Base-by-base conservation (phyloP, 2,329 filamentous ascomycete genomes). In the Akanthomyces muscarius region DNA sequence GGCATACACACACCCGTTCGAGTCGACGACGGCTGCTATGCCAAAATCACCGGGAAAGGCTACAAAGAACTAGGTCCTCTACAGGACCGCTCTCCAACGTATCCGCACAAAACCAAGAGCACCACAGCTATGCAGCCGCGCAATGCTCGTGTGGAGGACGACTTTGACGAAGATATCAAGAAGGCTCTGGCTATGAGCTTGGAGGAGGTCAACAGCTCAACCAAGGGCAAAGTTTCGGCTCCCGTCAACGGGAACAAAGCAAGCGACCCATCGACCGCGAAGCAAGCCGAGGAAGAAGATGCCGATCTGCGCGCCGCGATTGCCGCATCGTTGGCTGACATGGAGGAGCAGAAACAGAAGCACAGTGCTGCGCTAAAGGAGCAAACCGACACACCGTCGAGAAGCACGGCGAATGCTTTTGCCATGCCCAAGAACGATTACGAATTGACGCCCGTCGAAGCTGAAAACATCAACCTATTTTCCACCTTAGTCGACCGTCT, bases 401-500 rank as follows among this genome's bases (percentile, higher is more conserved):
- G 67, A 18, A 68, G 68, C 28, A 78, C 81, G 1, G 78, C 80
- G 30, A 76, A 79, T 18, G 74, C 79, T 4, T 86, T 84, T 67
- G 74, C 81, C 4, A 77, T 90, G 50, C 89, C 91, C 1, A 96
- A 94, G 78, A 96, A 93, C 70, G 92, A 97, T 69, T 97, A 97
- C 73, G 95, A 99, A 76, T 83, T 99, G 60, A 96, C 91, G 0
- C 89, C 91, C 0, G 90, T 96, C 0, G 95, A 99, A 76, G 92
- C 93, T 0, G 95, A 99, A 75, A 98, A 98, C 69, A 99, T 99
- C 74, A 97, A 97, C 71, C 80, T 99, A 1, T 98, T 99, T 72
- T 84, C 95, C 0, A 97, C 95, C 0, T 79, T 99, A 44, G 95
- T 99, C 13, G 95, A 99, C 73, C 87, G 96, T 41, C 79, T 99